Evolutionary conservation across 2,329 filamentous ascomycete species (phyloP).

Genomic region (Endocalyx cinctus): DNA sequence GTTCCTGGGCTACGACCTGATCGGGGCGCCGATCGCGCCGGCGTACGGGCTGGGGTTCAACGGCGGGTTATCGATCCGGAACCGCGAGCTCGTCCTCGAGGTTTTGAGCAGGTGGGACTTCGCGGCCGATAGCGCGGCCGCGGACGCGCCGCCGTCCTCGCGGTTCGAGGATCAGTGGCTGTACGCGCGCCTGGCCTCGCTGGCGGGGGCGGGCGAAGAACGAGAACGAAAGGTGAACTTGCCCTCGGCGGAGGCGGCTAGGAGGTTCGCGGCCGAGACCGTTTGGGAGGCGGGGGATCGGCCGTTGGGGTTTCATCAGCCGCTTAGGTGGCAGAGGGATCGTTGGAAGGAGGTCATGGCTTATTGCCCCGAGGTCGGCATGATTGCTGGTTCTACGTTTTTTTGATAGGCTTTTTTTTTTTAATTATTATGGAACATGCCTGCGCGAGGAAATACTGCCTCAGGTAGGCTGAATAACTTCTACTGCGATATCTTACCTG

Average conservation of each 20-base stretch:
- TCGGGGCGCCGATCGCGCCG: slow-evolving; percentile 26
- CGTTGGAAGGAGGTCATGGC: slow-evolving; percentile 20
- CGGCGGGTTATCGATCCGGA: slow-evolving; percentile 28
- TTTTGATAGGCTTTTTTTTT: slow-evolving; percentile 8
- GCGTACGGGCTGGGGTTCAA: slow-evolving; percentile 22
- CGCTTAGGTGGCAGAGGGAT: slow-evolving; percentile 15
- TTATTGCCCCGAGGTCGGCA: slow-evolving; percentile 27
- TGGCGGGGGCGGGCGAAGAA: slow-evolving; percentile 1
- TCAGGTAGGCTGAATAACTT: too few relatives aligned
- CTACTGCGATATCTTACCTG: too few relatives aligned
- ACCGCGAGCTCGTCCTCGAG: slow-evolving; percentile 20
- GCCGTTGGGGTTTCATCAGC: slow-evolving; percentile 25
- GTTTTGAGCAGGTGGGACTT: slow-evolving; percentile 13
- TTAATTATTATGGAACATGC: too few relatives aligned
- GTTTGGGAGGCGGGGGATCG: slow-evolving; percentile 23
- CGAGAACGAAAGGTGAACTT: slow-evolving; percentile 15
- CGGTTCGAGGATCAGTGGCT: slow-evolving; percentile 29
- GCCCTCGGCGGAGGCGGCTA: slow-evolving; percentile 19
- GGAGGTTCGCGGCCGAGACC: slow-evolving; percentile 25
- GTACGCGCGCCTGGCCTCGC: slow-evolving; percentile 21
- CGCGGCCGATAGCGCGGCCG: slow-evolving; percentile 11
- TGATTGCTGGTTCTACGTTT: slow-evolving; percentile 12
- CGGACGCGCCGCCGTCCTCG: slow-evolving; percentile 12
- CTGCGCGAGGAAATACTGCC: too few relatives aligned
- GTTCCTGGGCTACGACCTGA: slow-evolving; percentile 30